Percentiles rank a stretch among this genome's conserved stretches.
phyloP scores from a whole-genome alignment of 129 eudicot genomes.

The Cynara cardunculus region DNA sequence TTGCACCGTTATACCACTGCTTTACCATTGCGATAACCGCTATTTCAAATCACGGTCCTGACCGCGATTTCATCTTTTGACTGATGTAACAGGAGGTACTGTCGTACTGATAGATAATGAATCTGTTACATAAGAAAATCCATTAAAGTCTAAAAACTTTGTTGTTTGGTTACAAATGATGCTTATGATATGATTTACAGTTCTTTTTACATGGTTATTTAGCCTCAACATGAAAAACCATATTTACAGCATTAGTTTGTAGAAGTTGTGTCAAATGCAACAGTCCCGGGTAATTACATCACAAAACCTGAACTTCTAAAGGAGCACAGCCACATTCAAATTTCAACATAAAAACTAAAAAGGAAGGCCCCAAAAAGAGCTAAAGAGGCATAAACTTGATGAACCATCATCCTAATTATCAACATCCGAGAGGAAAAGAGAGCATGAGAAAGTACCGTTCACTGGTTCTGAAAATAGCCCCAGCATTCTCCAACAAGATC shows the following conservation, averaged over 20 bases:
- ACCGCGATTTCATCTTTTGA: too few relatives aligned
- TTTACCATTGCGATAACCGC: too few relatives aligned
- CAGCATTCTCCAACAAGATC: constrained; percentile 96
- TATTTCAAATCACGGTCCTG: too few relatives aligned
- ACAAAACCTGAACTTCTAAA: constrained; percentile 7
- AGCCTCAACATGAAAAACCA: background rate
- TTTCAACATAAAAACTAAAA: constrained; percentile 8
- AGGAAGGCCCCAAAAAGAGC: background rate
- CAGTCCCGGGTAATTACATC: constrained; percentile 14
- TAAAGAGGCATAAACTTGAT: background rate
- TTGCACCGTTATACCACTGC: too few relatives aligned
- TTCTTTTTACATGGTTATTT: constrained; percentile 8
- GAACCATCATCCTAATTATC: constrained; percentile 2
- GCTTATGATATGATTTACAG: constrained; percentile 7
- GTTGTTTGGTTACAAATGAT: background rate
- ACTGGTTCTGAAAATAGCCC: constrained; percentile 93
- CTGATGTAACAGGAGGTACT: too few relatives aligned
- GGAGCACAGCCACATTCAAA: constrained; percentile 1
- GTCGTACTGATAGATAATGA: background rate
- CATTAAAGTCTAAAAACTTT: background rate
- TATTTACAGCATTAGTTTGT: constrained; percentile 3
- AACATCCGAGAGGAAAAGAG: background rate
- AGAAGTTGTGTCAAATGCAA: background rate
- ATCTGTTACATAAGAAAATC: constrained; percentile 3
- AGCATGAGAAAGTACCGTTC: constrained; percentile 56